These are phyloP conservation scores for Sclerotiophoma versabilis DNA, from an alignment of 2,329 filamentous ascomycete species.

Conservation along the genomic window DNA sequence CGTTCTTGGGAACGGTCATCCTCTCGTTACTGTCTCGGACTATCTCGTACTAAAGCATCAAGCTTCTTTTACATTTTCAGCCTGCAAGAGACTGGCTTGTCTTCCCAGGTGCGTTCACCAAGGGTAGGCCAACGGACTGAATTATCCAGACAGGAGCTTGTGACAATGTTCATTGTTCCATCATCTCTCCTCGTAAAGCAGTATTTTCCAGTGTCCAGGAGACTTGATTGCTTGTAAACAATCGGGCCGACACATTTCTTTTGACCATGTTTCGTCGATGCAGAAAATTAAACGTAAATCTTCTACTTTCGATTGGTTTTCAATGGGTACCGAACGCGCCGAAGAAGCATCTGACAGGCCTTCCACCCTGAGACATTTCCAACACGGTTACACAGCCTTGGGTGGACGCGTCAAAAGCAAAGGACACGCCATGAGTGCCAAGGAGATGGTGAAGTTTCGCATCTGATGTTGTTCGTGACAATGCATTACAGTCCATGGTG, in stretches of 20 bases:
- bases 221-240: slow-evolving; percentile 11
- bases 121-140: background rate
- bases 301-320: slow-evolving; percentile 4
- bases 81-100: background rate
- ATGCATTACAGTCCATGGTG: background rate
- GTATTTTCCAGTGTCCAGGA: background rate
- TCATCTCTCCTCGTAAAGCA: background rate
- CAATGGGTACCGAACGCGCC: slow-evolving; percentile 4
- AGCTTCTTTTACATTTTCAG: background rate
- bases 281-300: background rate
- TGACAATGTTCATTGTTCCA: background rate
- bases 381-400: slow-evolving; percentile 6
- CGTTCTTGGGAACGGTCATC: background rate
- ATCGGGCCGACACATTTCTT: slow-evolving; percentile 15
- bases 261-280: slow-evolving; percentile 7
- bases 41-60: background rate
- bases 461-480: background rate
- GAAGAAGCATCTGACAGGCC: slow-evolving; percentile 7
- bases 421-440: background rate
- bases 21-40: background rate
- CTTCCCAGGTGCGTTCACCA: background rate
- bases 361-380: slow-evolving; percentile 5
- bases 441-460: background rate
- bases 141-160: background rate
- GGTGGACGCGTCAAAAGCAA: slow-evolving; percentile 14